Evolutionary conservation across 1,284 basidiomycete genomes (phyloP).

Genomic region (Inonotus hispidus): DNA sequence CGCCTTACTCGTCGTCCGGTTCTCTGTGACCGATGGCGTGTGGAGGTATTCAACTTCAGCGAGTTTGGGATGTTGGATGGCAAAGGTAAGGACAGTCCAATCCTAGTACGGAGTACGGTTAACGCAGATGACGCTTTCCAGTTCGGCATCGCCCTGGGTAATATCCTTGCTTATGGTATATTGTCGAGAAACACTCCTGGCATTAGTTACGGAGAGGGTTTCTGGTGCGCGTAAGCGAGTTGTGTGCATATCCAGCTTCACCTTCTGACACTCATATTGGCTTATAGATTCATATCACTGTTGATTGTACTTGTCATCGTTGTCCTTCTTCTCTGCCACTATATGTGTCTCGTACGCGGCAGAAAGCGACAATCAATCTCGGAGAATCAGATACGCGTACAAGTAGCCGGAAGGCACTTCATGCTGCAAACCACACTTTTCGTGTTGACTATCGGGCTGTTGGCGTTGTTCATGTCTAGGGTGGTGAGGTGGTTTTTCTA

Average conservation of each 20-base stretch:
- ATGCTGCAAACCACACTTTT: slow-evolving; percentile 35
- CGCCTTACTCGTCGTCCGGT: slow-evolving; percentile 34
- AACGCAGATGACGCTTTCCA: background rate
- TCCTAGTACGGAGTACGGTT: background rate
- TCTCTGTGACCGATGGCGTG: slow-evolving; percentile 28
- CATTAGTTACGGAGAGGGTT: slow-evolving; percentile 32
- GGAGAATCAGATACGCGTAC: slow-evolving; percentile 25
- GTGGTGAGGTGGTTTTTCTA: slow-evolving; percentile 15
- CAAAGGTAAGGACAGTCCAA: slow-evolving; percentile 27
- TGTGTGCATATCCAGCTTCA: background rate
- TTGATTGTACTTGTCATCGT: slow-evolving; percentile 32
- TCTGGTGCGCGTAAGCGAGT: slow-evolving; percentile 34
- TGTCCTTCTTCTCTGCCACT: slow-evolving; percentile 31
- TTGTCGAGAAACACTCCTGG: slow-evolving; percentile 26
- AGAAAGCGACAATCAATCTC: slow-evolving; percentile 10
- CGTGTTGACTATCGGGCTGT: slow-evolving; percentile 28
- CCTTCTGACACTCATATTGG: background rate
- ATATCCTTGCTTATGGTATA: slow-evolving; percentile 33
- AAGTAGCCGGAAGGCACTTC: slow-evolving; percentile 32
- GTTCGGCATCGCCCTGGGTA: slow-evolving; percentile 31
- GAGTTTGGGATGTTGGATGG: slow-evolving; percentile 34
- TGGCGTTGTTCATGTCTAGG: slow-evolving; percentile 21
- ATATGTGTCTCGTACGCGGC: slow-evolving; percentile 28
- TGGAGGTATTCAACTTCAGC: slow-evolving; percentile 30
- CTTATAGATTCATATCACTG: slow-evolving; percentile 30